These are phyloP conservation scores for Exophiala xenobiotica DNA, from an alignment of 2,329 filamentous ascomycete genomes.

Conservation along the genomic window DNA sequence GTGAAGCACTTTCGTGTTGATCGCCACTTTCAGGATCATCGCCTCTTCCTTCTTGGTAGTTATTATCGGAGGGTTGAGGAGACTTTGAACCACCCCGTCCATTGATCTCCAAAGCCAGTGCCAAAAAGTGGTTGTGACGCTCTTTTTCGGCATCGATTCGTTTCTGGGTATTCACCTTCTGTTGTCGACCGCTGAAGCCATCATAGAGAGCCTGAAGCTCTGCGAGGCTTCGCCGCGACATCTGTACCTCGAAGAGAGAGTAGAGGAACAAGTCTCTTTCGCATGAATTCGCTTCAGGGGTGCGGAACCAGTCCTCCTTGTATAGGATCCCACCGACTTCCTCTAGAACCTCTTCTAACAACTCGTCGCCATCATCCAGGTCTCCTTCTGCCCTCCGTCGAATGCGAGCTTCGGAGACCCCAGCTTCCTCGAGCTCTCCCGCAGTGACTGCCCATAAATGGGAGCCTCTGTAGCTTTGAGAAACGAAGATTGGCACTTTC, in stretches of 20 bases:
- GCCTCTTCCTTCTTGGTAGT: neutral
- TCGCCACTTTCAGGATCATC: too few species aligned
- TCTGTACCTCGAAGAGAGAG: slow-evolving; percentile 22
- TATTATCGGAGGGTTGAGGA: neutral
- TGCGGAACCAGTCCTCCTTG: slow-evolving; percentile 18
- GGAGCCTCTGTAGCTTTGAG: slow-evolving; percentile 9
- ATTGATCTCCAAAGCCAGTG: slow-evolving; percentile 25
- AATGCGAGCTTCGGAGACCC: slow-evolving; percentile 19
- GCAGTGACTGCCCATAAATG: slow-evolving; percentile 20
- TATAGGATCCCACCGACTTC: slow-evolving; percentile 8
- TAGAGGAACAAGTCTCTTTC: slow-evolving; percentile 27
- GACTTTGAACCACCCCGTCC: slow-evolving; percentile 3
- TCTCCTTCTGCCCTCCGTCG: slow-evolving; percentile 14
- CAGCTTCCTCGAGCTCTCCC: slow-evolving; percentile 25
- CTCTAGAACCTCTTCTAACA: slow-evolving; percentile 12
- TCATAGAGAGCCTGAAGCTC: slow-evolving; percentile 12
- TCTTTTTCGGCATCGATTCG: slow-evolving; percentile 23
- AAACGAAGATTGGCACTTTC: slow-evolving; percentile 13
- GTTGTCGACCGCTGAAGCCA: slow-evolving; percentile 10
- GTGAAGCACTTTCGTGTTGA: too few species aligned
- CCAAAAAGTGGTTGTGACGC: slow-evolving; percentile 22
- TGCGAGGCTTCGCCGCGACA: slow-evolving; percentile 11
- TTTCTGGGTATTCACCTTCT: slow-evolving; percentile 24
- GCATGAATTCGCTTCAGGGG: slow-evolving; percentile 8
- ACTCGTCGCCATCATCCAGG: slow-evolving; percentile 10